A percentile compares a stretch with the other conserved stretches of the same genome.
Evolutionary conservation across 306 rosid species (phyloP).

Genomic region (peach (Prunus persica)): Prunus_persica_NCBIv2 NC_034015.1:19327001-19327500

Average conservation of each 20-base stretch:
- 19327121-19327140: not conserved
- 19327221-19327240: not conserved
- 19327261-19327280: not conserved
- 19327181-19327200: not conserved
- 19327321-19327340: not conserved
- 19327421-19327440: slow-evolving; percentile 3
- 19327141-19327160: not conserved
- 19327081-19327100: not conserved
- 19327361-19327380: not conserved
- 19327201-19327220: not conserved
- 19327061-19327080: not conserved
- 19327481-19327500: not conserved
- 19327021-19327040: not conserved
- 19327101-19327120: not conserved
- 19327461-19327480: not conserved
- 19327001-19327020: not conserved
- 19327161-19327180: not conserved
- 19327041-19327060: not conserved
- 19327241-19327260: not conserved
- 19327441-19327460: slow-evolving; percentile 2
- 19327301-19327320: not conserved
- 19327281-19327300: not conserved
- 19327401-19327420: not conserved
- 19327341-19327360: not conserved
- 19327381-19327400: not conserved